Evolutionary conservation across 106 monocot species (phyloP).

Genomic region (Acorus calamus): DNA sequence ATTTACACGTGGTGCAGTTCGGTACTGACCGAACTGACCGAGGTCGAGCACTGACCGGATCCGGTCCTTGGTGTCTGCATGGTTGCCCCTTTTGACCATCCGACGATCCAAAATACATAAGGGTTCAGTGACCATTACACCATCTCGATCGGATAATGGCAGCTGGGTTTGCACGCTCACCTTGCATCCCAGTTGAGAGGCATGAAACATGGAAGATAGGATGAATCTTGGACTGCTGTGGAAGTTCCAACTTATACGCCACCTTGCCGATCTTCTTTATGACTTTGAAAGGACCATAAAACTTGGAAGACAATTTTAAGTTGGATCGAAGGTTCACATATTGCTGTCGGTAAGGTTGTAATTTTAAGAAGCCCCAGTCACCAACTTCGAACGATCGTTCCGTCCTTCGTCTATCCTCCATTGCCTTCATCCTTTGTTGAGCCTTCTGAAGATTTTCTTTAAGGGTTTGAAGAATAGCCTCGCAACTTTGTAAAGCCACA

Average conservation of each 20-base stretch:
- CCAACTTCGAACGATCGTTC: neutral
- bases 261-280: neutral
- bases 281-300: constrained; percentile 1
- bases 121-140: neutral
- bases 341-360: neutral
- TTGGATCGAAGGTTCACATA: neutral
- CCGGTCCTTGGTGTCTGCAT: neutral
- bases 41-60: too few species aligned
- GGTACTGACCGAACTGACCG: too few species aligned
- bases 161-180: neutral
- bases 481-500: neutral
- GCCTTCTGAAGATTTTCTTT: neutral
- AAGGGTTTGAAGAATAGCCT: neutral
- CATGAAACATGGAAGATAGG: neutral
- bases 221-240: neutral
- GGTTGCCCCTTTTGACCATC: neutral
- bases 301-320: neutral
- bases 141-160: neutral
- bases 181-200: neutral
- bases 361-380: neutral
- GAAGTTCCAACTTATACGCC: neutral
- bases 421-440: neutral
- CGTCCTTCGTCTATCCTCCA: neutral
- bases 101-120: neutral
- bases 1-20: too few species aligned